A percentile compares a stretch with the other conserved stretches of the same genome.
These are phyloP conservation scores for Sordariomycetes sp. DNA, from an alignment of 2,329 filamentous ascomycete genomes.

Conservation along the genomic window DNA sequence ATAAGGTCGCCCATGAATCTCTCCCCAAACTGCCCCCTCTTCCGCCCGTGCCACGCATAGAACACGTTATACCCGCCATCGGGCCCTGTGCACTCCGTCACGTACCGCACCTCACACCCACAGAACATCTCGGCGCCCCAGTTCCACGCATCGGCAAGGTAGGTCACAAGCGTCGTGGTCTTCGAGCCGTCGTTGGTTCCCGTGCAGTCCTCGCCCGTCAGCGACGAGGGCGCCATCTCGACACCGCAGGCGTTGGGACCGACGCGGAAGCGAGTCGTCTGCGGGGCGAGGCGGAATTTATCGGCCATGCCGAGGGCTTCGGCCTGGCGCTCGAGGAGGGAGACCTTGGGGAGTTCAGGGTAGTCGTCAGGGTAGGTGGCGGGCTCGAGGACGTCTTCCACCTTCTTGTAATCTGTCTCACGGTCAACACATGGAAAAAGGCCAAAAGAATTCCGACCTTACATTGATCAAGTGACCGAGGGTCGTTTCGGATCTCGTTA, in stretches of 20 bases:
- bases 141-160: constrained; percentile 60
- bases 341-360: constrained; percentile 46
- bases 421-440: neutral
- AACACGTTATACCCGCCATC: constrained; percentile 49
- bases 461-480: constrained; percentile 35
- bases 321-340: constrained; percentile 47
- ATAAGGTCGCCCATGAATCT: constrained; percentile 48
- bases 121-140: constrained; percentile 65
- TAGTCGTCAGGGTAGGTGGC: constrained; percentile 45
- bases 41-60: constrained; percentile 53
- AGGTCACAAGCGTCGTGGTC: constrained; percentile 55
- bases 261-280: constrained; percentile 53
- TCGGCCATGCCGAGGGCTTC: constrained; percentile 34
- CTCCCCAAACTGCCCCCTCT: constrained; percentile 41
- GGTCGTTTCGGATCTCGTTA: constrained; percentile 36
- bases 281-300: constrained; percentile 44
- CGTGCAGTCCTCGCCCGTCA: constrained; percentile 52
- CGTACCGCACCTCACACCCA: constrained; percentile 53
- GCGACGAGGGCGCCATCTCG: constrained; percentile 46
- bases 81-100: constrained; percentile 37
- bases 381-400: constrained; percentile 46
- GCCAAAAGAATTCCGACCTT: constrained; percentile 14
- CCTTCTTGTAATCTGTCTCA: constrained; percentile 44
- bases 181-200: constrained; percentile 60
- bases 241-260: constrained; percentile 55